Evolutionary conservation across 148 eudicot genomes (phyloP), one percentile per base, ranked within the genome.

Genomic region (Euryodendron excelsum): DNA sequence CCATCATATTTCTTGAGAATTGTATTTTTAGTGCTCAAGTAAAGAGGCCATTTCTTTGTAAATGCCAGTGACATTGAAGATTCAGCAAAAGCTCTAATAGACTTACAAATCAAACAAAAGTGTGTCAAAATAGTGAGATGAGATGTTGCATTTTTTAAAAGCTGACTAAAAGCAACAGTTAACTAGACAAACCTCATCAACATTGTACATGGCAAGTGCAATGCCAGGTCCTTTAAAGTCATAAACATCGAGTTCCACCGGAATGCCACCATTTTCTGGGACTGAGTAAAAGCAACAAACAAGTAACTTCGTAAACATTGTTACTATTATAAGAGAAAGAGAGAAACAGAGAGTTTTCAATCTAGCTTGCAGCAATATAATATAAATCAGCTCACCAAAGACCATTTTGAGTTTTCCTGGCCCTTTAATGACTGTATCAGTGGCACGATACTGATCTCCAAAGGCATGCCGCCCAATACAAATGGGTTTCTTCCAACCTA

Each of bases 361-460:
- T 23, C 44, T 8, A 39, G 8, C 36, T 50, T 28, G 23, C 14
- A 44, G 6, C 18, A 61, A 25, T 11, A 78, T 5, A 33, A 69
- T 37, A 67, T 47, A 33, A 34, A 55, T 71, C 39, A 81, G 50
- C 89, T 78, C 75, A 89, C 94, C 91, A 76, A 91, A 91, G 68
- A 91, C 88, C 92, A 91, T 86, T 84, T 91, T 91, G 36, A 91
- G 92, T 74, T 89, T 91, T 81, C 94, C 94, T n/a, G 94, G 89
- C 72, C 92, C 87, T 28, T 85, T 69, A 64, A 91, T 87, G 10
- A 87, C 72, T 0, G 84, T 55, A 81, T 91, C 94, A 72, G 94
- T 91, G 76, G 94, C 89, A 71, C 92, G 92, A 82, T 91, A 91
- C 72, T 91, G 94, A 80, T 91, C 94, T 79, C 94, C 94, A 77